Base-by-base conservation (phyloP, 2,329 filamentous ascomycete species). In the Phialemonium atrogriseum region DNA sequence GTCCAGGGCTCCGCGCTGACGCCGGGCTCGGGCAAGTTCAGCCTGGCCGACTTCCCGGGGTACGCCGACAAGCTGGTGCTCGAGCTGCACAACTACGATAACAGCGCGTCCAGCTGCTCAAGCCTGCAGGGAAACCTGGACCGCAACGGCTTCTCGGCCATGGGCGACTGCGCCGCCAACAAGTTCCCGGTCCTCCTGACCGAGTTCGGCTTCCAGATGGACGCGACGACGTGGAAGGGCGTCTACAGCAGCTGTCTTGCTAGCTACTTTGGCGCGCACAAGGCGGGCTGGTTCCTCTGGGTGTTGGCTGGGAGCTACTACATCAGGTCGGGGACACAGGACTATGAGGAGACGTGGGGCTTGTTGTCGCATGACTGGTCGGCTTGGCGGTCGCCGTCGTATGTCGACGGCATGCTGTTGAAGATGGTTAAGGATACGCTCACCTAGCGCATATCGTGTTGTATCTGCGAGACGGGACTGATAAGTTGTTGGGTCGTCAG, bases 1-100 rank as follows among this genome's bases (percentile, higher is more conserved):
- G 62, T 69, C 12, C 53, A 56, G 3, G 68, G 65, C 7, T 58
- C 57, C 0, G 59, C 63, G 4, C 54, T 76, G 5, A 58, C 61
- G 7, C 66, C 68, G 1, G 59, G 66, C 11, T 64, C 52, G 10
- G 50, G 34, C 11, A 60, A 40, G 4, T 77, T 73, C 44, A 52
- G 44, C 32, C 47, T 56, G 4, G 44, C 44, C 10, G 64, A 70
- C 43, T 77, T 74, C 41, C 39, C 53, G 2, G 62, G 59, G 1
- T 71, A 66, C 47, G 52, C 52, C 2, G 51, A 73, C 44, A 77
- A 77, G 53, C 56, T 77, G 0, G 71, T 73, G 7, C 59, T 77
- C 3, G 73, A 78, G 49, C 56, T 77, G 8, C 73, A 78, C 59
- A 76, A 73, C 53, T 78, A 78, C 49, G 58, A 72, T 37, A 72